Percentiles rank a stretch among this genome's conserved stretches.
phyloP scores from a whole-genome alignment of 768 basidiomycete species.

The Amanita rubescens region DNA sequence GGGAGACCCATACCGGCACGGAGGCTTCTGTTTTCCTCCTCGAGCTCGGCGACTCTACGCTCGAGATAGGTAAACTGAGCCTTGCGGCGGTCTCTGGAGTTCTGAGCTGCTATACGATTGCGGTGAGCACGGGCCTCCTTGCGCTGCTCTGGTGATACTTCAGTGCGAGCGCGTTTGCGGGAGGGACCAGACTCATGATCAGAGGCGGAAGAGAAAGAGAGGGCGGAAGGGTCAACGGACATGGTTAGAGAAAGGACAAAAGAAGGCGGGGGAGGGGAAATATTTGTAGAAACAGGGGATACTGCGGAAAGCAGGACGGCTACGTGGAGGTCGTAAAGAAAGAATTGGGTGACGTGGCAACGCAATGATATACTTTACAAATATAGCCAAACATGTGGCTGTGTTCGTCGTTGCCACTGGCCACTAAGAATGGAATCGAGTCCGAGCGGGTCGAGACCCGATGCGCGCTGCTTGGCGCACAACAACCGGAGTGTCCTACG shows the following conservation, averaged over 20 bases:
- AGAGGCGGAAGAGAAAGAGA: slow-evolving; percentile 20
- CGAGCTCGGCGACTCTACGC: slow-evolving; percentile 60
- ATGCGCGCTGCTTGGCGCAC: too few relatives aligned
- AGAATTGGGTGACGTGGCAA: slow-evolving; percentile 14
- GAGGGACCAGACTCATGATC: slow-evolving; percentile 37
- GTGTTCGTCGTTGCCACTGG: too few relatives aligned
- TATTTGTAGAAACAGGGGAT: slow-evolving; percentile 14
- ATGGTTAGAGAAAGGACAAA: slow-evolving; percentile 8
- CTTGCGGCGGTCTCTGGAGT: slow-evolving; percentile 86
- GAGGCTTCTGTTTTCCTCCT: slow-evolving; percentile 77
- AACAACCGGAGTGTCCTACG: too few relatives aligned
- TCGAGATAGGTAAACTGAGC: slow-evolving; percentile 70
- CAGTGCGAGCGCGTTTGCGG: slow-evolving; percentile 69
- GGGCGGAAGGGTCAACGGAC: slow-evolving; percentile 26
- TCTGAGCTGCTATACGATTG: slow-evolving; percentile 90
- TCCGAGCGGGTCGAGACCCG: too few relatives aligned
- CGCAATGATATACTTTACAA: not conserved
- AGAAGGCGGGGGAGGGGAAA: slow-evolving; percentile 8
- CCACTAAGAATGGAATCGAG: too few relatives aligned
- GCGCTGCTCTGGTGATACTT: slow-evolving; percentile 63
- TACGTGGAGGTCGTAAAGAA: slow-evolving; percentile 27
- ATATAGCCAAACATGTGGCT: not conserved
- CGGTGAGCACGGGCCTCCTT: slow-evolving; percentile 86
- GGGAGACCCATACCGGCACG: slow-evolving; percentile 40
- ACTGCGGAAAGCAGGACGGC: slow-evolving; percentile 31